These are phyloP conservation scores for Kodamaea lidongshanica DNA, from an alignment of 805 yeast species.

Conservation along the genomic window DNA sequence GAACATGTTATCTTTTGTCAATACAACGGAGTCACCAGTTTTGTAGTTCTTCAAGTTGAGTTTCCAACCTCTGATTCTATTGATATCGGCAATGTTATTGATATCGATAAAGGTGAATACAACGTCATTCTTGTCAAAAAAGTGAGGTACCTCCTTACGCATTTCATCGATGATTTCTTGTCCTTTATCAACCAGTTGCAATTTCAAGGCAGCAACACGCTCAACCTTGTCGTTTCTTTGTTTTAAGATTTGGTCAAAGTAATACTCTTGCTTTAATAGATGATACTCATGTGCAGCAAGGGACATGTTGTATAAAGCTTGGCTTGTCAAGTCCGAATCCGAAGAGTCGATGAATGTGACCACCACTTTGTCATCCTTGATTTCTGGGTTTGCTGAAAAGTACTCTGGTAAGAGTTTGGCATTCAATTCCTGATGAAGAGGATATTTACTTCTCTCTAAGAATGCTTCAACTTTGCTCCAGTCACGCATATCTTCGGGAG, in stretches of 20 bases:
- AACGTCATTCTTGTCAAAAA: constrained; percentile 38
- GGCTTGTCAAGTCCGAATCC: constrained; percentile 26
- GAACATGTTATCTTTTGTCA: constrained; percentile 38
- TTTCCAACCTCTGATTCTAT: constrained; percentile 32
- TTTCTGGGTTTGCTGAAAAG: constrained; percentile 23
- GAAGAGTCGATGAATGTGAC: constrained; percentile 43
- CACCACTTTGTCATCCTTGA: constrained; percentile 40
- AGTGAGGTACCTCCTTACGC: constrained; percentile 45
- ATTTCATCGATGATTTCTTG: constrained; percentile 43
- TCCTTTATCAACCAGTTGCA: constrained; percentile 35
- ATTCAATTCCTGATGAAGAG: constrained; percentile 49
- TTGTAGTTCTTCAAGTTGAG: constrained; percentile 25
- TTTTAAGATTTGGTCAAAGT: constrained; percentile 26
- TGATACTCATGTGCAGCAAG: constrained; percentile 46
- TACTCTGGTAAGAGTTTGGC: constrained; percentile 28
- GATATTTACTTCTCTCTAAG: constrained; percentile 43
- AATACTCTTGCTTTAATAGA: constrained; percentile 35
- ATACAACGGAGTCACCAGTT: constrained; percentile 53
- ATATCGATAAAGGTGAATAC: constrained; percentile 49
- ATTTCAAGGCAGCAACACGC: constrained; percentile 39
- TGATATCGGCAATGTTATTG: constrained; percentile 25
- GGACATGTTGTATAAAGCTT: constrained; percentile 34
- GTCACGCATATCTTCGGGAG: constrained; percentile 58
- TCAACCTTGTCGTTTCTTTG: constrained; percentile 34
- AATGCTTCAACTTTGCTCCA: constrained; percentile 43